Evolutionary conservation across 2,329 filamentous ascomycete genomes (phyloP), one percentile per base, ranked within the genome.

Genomic region (Sclerotiophoma versabilis): DNA sequence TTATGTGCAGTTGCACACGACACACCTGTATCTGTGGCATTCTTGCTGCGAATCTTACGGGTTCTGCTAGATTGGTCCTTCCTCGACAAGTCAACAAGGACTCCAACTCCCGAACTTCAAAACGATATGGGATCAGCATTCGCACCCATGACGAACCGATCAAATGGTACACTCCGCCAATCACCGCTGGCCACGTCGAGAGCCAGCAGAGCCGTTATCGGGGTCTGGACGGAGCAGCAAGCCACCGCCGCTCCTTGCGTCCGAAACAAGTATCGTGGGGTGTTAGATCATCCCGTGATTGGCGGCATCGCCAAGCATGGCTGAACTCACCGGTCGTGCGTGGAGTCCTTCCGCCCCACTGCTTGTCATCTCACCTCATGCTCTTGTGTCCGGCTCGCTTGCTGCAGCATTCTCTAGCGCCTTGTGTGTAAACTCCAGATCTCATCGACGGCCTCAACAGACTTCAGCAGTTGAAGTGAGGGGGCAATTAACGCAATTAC

Each of bases 171-270:
- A 25, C n/a, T 34, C 63, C 60, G 47, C 71, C 71, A 75, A 75
- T 75, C 69, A 73, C 19, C 44, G 61, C 58, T 23, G 66, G 72
- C 69, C 72, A 75, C 72, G 72, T 75, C 70, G 61, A 62, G 57
- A 63, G 60, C 65, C 60, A 66, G 58, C 57, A 62, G 61, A 70
- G 71, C 71, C 72, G 70, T 74, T 74, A 73, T 75, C 71, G 71
- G 70, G 69, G 60, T 60, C 61, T 64, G 51, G 62, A 59, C 49
- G 60, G 64, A 58, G 54, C 50, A 50, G 66, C 64, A 72, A 71
- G 68, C 70, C 71, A 71, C 60, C 55, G 52, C 65, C 67, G 66
- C 65, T 69, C 68, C 69, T 73, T 73, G 65, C 71, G 68, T 66
- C 59, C 65, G 63, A 62, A 65, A 64, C 60, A 58, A 53, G 69